Evolutionary conservation across 257 asterid species (phyloP).

Genomic region (Ligustrum vulgare): DNA sequence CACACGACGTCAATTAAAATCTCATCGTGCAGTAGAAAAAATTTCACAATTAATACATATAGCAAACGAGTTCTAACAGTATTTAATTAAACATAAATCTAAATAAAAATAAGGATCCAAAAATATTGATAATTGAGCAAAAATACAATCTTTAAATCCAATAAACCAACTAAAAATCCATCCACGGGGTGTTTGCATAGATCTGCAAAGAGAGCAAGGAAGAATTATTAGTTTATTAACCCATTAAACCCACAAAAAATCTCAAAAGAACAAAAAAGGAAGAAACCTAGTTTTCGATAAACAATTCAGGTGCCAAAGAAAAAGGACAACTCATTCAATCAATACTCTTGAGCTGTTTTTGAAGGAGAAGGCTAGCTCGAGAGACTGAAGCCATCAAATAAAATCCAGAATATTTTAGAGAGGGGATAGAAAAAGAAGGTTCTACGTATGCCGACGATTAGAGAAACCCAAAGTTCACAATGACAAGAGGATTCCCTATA

Average conservation of each 20-base stretch:
- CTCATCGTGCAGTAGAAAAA: too few relatives aligned
- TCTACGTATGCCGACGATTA: not conserved
- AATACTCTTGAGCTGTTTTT: conserved; percentile 87
- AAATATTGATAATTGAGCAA: too few relatives aligned
- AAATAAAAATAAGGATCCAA: too few relatives aligned
- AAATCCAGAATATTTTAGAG: conserved; percentile 14
- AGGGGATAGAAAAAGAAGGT: not conserved
- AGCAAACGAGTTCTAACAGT: too few relatives aligned
- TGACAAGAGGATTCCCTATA: too few relatives aligned
- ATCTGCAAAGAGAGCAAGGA: not conserved
- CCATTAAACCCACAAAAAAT: conserved; percentile 25
- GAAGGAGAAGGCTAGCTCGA: conserved; percentile 90
- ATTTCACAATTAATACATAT: too few relatives aligned
- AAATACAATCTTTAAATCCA: conserved; percentile 32
- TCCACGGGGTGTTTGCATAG: conserved; percentile 73
- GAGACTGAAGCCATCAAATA: conserved; percentile 69
- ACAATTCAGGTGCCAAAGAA: not conserved
- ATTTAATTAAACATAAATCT: too few relatives aligned
- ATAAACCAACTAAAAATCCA: conserved; percentile 95
- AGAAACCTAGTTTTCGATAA: conserved; percentile 22
- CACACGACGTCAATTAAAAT: too few relatives aligned
- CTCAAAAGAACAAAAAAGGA: conserved; percentile 12
- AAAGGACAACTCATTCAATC: not conserved
- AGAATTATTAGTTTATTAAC: too few relatives aligned
- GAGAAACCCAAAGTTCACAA: too few relatives aligned